Evolutionary conservation across 1,284 basidiomycete genomes (phyloP).

Genomic region (Sporisorium iseilematis-ciliati): DNA sequence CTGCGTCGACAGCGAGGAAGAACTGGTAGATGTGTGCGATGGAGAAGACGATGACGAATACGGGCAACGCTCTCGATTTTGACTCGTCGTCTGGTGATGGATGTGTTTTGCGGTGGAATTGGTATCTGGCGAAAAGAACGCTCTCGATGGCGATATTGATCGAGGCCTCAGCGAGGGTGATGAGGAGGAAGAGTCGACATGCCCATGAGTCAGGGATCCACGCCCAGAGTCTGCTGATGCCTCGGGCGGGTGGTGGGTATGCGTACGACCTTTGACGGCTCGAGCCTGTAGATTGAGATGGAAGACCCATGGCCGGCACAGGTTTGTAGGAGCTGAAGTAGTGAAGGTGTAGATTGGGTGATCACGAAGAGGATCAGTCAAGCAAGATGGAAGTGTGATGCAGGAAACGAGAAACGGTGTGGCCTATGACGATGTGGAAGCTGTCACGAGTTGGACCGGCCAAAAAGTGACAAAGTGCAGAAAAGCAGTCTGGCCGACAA

Average conservation of each 20-base stretch:
- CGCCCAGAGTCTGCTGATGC: constrained; percentile 36
- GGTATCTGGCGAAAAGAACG: constrained; percentile 55
- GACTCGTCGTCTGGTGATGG: constrained; percentile 37
- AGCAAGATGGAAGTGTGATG: neutral
- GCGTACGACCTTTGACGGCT: constrained; percentile 42
- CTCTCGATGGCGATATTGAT: constrained; percentile 60
- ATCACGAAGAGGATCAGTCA: too few relatives aligned
- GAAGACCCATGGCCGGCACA: constrained; percentile 40
- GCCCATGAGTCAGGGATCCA: constrained; percentile 58
- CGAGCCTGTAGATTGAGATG: constrained; percentile 20
- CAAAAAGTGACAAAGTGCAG: constrained; percentile 10
- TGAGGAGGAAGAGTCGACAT: constrained; percentile 53
- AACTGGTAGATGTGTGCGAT: constrained; percentile 62
- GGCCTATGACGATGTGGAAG: neutral
- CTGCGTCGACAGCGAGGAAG: constrained; percentile 58
- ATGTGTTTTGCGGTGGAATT: constrained; percentile 43
- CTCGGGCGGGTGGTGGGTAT: constrained; percentile 38
- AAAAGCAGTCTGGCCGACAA: neutral
- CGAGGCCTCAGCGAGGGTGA: constrained; percentile 57
- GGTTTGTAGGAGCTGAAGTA: neutral
- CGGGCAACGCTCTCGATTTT: constrained; percentile 52
- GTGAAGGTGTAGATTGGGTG: too few relatives aligned
- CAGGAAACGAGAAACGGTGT: too few relatives aligned
- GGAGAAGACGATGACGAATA: constrained; percentile 61
- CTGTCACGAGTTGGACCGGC: constrained; percentile 20